These are phyloP conservation scores for Aspergillus sp. DNA, from an alignment of 2,329 filamentous ascomycete species.

Conservation along the genomic window DNA sequence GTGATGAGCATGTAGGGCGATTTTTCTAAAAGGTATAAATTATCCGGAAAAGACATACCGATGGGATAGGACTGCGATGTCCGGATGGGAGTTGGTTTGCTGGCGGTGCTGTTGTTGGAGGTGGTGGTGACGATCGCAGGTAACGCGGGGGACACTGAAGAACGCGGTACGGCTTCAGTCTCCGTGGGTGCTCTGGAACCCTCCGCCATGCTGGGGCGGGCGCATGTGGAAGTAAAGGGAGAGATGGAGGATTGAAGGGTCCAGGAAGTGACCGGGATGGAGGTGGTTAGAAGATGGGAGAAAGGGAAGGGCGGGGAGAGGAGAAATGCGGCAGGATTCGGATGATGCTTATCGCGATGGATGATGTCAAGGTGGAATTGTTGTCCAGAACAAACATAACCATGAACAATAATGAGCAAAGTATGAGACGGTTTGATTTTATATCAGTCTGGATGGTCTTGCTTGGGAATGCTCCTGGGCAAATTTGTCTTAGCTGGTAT, in stretches of 20 bases:
- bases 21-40: too few species aligned
- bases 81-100: constrained; percentile 8
- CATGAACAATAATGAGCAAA: too few species aligned
- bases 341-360: background rate
- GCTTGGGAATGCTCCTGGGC: too few species aligned
- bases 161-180: constrained; percentile 17
- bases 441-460: too few species aligned
- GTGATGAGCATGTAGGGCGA: too few species aligned
- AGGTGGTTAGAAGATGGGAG: too few species aligned
- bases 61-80: constrained; percentile 17
- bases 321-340: too few species aligned
- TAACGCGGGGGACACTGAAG: constrained; percentile 20
- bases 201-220: constrained; percentile 27
- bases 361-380: background rate
- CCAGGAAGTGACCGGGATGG: background rate
- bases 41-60: constrained; percentile 18
- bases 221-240: constrained; percentile 15
- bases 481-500: too few species aligned
- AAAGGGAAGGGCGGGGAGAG: too few species aligned
- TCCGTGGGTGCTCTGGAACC: constrained; percentile 21
- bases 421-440: too few species aligned
- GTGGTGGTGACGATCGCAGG: constrained; percentile 16
- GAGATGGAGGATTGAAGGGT: background rate
- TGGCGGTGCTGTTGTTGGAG: constrained; percentile 7
- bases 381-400: too few species aligned